Evolutionary conservation across 1,284 basidiomycete species (phyloP).

Genomic region (Stygiomarasmius scandens): DNA sequence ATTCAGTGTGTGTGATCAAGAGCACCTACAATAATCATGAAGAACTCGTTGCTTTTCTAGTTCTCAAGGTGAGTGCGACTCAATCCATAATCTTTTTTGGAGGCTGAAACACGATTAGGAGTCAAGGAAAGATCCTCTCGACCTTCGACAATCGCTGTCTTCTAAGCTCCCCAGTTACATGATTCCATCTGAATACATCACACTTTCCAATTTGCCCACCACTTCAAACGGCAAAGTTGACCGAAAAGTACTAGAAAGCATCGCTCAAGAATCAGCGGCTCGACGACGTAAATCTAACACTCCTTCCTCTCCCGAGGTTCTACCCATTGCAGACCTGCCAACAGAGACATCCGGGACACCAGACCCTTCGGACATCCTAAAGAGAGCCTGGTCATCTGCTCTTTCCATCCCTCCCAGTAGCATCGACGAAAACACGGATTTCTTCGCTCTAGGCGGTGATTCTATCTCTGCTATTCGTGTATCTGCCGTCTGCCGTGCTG

Average conservation of each 20-base stretch:
- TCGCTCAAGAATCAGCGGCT: not conserved
- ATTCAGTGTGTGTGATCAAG: not conserved
- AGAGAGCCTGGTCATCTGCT: not conserved
- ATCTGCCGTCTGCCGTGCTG: constrained; percentile 1
- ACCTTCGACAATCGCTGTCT: not conserved
- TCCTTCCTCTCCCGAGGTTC: too few species aligned
- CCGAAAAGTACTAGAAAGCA: not conserved
- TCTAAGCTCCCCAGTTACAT: constrained; percentile 3
- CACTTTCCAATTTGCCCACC: not conserved
- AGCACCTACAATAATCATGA: not conserved
- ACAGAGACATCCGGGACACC: too few species aligned
- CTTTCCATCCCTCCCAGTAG: not conserved
- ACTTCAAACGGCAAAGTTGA: constrained; percentile 2
- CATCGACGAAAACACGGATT: not conserved
- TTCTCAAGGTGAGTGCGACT: not conserved
- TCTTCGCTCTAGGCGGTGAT: constrained; percentile 5
- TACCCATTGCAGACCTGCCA: too few species aligned
- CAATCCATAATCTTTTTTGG: too few species aligned
- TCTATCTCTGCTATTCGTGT: constrained; percentile 1
- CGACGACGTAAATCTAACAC: not conserved
- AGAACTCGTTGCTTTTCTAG: constrained; percentile 4
- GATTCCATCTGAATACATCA: constrained; percentile 1
- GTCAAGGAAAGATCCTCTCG: too few species aligned
- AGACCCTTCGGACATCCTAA: not conserved
- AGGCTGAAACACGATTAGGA: too few species aligned